These are phyloP conservation scores for Thelonectria blattea DNA, from an alignment of 2,329 filamentous ascomycete genomes.

Conservation along the genomic window DNA sequence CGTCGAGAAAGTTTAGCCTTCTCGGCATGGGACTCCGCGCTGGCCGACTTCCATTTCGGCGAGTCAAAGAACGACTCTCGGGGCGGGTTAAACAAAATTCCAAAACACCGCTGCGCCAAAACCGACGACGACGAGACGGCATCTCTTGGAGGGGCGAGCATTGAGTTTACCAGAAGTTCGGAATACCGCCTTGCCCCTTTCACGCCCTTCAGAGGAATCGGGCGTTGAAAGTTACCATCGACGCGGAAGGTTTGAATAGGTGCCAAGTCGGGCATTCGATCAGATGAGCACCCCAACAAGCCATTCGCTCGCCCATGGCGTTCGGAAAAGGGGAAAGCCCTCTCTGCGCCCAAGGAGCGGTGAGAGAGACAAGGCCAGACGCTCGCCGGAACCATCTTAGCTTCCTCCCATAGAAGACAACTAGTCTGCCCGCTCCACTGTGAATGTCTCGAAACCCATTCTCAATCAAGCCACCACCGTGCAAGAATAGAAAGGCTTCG, in stretches of 20 bases:
- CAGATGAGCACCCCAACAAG: too few relatives aligned
- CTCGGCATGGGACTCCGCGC: too few relatives aligned
- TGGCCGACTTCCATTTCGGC: not conserved
- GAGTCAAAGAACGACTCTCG: not conserved
- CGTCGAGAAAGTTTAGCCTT: not conserved
- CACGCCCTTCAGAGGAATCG: not conserved
- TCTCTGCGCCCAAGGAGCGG: not conserved
- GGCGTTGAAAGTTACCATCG: not conserved
- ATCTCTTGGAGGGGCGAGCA: not conserved
- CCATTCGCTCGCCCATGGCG: too few relatives aligned
- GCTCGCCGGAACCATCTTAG: not conserved
- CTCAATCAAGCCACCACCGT: not conserved
- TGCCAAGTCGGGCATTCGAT: too few relatives aligned
- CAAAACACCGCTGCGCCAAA: too few relatives aligned
- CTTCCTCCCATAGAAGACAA: not conserved
- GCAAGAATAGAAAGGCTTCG: not conserved
- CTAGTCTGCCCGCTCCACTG: not conserved
- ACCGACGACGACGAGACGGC: too few relatives aligned
- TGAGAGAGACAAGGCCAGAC: not conserved
- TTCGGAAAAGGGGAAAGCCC: not conserved
- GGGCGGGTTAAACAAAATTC: not conserved
- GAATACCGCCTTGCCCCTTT: not conserved
- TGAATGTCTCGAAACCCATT: not conserved
- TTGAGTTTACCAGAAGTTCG: not conserved
- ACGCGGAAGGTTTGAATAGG: not conserved